A percentile compares a stretch with the other conserved stretches of the same genome.
Evolutionary conservation across 2,329 filamentous ascomycete genomes (phyloP).

Genomic region (Xylariaceae sp.): DNA sequence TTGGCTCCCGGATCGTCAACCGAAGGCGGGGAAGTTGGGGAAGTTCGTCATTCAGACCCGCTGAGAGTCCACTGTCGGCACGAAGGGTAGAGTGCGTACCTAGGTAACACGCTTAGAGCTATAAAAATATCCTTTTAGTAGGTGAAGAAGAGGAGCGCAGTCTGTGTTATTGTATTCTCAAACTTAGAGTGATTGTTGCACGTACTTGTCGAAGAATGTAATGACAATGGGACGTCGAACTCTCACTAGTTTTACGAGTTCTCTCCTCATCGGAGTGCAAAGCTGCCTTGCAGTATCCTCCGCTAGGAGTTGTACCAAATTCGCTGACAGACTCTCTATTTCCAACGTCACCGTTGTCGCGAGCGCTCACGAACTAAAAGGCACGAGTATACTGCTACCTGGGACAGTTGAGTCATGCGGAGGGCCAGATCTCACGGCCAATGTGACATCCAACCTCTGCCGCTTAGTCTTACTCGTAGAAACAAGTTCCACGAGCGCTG

Average conservation of each 20-base stretch:
- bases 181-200: not conserved
- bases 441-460: constrained; percentile 12
- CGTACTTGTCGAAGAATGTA: no score
- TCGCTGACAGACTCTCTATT: not conserved
- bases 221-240: no score
- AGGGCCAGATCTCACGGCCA: constrained; percentile 8
- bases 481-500: constrained; percentile 13
- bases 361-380: constrained; percentile 3
- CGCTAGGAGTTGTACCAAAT: not conserved
- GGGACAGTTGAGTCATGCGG: constrained; percentile 14
- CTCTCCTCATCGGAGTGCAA: not conserved
- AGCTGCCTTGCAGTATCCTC: not conserved
- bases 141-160: not conserved
- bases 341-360: constrained; percentile 8
- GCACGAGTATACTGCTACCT: constrained; percentile 7
- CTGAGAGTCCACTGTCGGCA: not conserved
- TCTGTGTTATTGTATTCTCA: not conserved
- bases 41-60: not conserved
- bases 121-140: not conserved
- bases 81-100: no score
- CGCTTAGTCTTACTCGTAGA: constrained; percentile 11
- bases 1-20: no score
- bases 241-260: not conserved
- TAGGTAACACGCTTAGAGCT: not conserved
- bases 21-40: not conserved